Evolutionary conservation across 192 early-diverging fungal genomes (phyloP).

Genomic region (Allomyces javanicus): DNA sequence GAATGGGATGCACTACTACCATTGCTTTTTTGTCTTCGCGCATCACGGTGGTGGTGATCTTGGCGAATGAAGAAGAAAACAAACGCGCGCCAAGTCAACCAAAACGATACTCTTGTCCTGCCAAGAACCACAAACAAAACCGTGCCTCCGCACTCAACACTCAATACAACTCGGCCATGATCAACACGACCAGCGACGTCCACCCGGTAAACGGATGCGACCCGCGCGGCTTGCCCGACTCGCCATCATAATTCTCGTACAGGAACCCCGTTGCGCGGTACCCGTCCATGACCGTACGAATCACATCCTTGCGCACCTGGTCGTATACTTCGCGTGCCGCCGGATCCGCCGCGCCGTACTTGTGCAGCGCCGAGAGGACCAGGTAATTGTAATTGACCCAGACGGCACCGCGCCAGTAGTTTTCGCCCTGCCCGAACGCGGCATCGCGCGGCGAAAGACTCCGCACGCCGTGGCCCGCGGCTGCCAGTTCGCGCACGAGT

Average conservation of each 20-base stretch:
- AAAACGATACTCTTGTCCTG: no score
- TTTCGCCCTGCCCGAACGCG: constrained; percentile 60
- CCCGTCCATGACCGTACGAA: constrained; percentile 51
- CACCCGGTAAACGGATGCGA: constrained; percentile 94
- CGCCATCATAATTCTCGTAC: constrained; percentile 79
- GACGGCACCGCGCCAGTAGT: constrained; percentile 86
- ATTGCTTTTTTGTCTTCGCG: no score
- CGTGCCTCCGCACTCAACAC: not conserved
- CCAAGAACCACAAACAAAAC: no score
- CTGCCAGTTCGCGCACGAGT: not conserved
- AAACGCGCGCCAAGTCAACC: no score
- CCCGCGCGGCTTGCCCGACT: constrained; percentile 48
- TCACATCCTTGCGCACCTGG: constrained; percentile 49
- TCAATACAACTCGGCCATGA: constrained; percentile 65
- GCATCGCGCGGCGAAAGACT: constrained; percentile 39
- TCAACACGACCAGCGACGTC: constrained; percentile 60
- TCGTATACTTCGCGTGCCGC: constrained; percentile 50
- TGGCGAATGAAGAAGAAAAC: no score
- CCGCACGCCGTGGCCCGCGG: constrained; percentile 29
- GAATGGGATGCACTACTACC: no score
- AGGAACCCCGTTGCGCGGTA: constrained; percentile 60
- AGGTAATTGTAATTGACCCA: constrained; percentile 91
- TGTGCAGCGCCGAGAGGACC: constrained; percentile 44
- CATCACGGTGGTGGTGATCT: no score
- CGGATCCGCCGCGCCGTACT: constrained; percentile 24